Percentiles rank a stretch among this genome's conserved stretches.
phyloP scores from a whole-genome alignment of 1,139 yeast genomes.

The Pichia sp. region DNA sequence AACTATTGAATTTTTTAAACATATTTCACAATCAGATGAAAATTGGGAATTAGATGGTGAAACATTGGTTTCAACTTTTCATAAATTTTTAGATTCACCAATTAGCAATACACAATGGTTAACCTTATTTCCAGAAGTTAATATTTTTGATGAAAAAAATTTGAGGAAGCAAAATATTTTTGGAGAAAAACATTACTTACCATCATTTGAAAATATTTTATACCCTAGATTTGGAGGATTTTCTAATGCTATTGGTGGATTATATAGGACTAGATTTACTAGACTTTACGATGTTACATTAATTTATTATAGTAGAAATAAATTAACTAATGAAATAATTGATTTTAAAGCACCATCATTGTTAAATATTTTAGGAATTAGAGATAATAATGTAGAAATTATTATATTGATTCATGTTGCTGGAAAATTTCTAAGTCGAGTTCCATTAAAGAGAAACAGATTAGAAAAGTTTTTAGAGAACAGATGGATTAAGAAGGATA shows the following conservation, averaged over 20 bases:
- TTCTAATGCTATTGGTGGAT: constrained; percentile 42
- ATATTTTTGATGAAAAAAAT: constrained; percentile 48
- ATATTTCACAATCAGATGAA: constrained; percentile 49
- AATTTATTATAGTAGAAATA: constrained; percentile 32
- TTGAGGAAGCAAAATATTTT: constrained; percentile 44
- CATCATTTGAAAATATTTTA: constrained; percentile 46
- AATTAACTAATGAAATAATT: constrained; percentile 5
- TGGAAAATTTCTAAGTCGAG: constrained; percentile 39
- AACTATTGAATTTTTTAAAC: constrained; percentile 35
- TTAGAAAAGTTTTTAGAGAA: constrained; percentile 69
- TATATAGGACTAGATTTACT: constrained; percentile 36
- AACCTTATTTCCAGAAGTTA: constrained; percentile 67
- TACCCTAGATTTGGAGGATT: constrained; percentile 61
- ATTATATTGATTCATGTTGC: constrained; percentile 44
- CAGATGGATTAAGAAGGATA: constrained; percentile 67
- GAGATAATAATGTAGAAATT: constrained; percentile 33
- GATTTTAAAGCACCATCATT: constrained; percentile 43
- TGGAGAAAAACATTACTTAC: constrained; percentile 46
- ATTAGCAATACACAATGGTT: constrained; percentile 40
- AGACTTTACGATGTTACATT: constrained; percentile 51
- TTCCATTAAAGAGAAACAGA: constrained; percentile 47
- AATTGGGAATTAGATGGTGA: constrained; percentile 52
- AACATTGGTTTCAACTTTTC: constrained; percentile 26
- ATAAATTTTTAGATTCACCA: constrained; percentile 15
- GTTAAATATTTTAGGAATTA: constrained; percentile 46